Conservation (phyloP, 495 filamentous ascomycete genomes). For the Penicillium waksmanii region DNA sequence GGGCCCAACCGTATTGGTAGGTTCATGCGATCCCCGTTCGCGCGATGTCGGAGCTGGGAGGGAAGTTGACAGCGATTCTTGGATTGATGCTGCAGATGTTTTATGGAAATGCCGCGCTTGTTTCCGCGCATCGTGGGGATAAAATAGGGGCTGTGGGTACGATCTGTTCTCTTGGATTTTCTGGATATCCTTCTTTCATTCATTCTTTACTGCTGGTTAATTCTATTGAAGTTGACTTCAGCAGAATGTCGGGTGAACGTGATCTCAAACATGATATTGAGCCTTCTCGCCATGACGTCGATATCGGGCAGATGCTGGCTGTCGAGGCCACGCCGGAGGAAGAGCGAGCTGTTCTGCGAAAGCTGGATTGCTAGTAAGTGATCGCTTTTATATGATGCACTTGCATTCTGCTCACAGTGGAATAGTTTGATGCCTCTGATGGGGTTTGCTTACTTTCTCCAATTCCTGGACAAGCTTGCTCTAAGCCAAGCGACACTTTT, state of each 20-base stretch:
- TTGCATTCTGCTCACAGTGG: not conserved
- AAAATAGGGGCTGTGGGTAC: not conserved
- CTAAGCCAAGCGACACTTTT: slow-evolving; percentile 56
- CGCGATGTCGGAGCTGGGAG: not conserved
- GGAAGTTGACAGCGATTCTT: slow-evolving; percentile 5
- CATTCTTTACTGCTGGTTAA: not conserved
- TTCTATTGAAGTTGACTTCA: not conserved
- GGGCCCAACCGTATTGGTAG: slow-evolving; percentile 17
- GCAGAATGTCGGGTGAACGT: slow-evolving; percentile 17
- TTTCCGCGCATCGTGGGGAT: not conserved
- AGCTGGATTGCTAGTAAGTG: slow-evolving; percentile 37
- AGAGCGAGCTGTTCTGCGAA: slow-evolving; percentile 33
- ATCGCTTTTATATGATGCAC: not conserved
- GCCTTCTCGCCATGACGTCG: slow-evolving; percentile 27
- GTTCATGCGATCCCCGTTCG: slow-evolving; percentile 14
- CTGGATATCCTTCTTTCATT: not conserved
- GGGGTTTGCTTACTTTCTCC: slow-evolving; percentile 39
- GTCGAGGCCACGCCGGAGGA: slow-evolving; percentile 31
- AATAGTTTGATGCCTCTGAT: slow-evolving; percentile 50
- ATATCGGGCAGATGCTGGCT: slow-evolving; percentile 33
- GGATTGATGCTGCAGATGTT: not conserved
- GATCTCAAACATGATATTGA: slow-evolving; percentile 13
- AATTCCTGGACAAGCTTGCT: slow-evolving; percentile 60
- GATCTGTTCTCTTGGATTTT: not conserved
- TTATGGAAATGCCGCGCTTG: not conserved